Evolutionary conservation across 306 rosid genomes (phyloP), one percentile per base, ranked within the genome.

Genomic region (Dalbergia cultrata): DNA sequence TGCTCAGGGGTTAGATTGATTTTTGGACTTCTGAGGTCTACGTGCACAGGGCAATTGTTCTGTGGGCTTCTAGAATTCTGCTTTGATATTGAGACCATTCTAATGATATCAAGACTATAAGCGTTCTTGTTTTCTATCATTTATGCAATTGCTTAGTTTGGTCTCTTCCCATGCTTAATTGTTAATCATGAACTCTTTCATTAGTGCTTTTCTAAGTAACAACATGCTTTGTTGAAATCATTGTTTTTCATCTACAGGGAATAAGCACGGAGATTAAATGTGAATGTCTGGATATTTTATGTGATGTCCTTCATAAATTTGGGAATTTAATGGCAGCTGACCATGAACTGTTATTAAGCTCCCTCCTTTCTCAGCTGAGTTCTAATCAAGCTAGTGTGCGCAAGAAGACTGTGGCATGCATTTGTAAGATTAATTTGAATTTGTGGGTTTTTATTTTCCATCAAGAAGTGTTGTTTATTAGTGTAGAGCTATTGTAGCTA

Each of bases 321-420:
- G 98, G 98, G 44, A 89, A 79, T 85, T 86, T 92, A 82, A 90
- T 92, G 94, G 92, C 90, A 66, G 76, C 88, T 5, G 93, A 94
- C 41, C 97, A 94, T 13, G 97, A 86, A 76, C 88, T 76, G 76
- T 85, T 94, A 50, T 87, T 94, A 76, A 80, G 91, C 78, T 92
- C 98, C 49, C 86, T 94, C 64, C 89, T 94, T 82, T 89, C 98
- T 68, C 97, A 89, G 82, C 85, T 94, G 92, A 78, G 89, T 75
- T 94, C 94, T 82, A 94, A 92, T 85, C 98, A 94, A 77, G 97
- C 98, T 49, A 90, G 91, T 44, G 94, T 92, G 31, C 91, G 98
- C 72, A 92, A 92, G 91, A 94, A 90, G 86, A 87, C 93, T 13
- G 97, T 94, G 74, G 88, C 98, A 61, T 94, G 98, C 82, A 91